These are phyloP conservation scores for Loxodes magnus DNA, from an alignment of 73 alveolate genomes.

Conservation along the genomic window DNA sequence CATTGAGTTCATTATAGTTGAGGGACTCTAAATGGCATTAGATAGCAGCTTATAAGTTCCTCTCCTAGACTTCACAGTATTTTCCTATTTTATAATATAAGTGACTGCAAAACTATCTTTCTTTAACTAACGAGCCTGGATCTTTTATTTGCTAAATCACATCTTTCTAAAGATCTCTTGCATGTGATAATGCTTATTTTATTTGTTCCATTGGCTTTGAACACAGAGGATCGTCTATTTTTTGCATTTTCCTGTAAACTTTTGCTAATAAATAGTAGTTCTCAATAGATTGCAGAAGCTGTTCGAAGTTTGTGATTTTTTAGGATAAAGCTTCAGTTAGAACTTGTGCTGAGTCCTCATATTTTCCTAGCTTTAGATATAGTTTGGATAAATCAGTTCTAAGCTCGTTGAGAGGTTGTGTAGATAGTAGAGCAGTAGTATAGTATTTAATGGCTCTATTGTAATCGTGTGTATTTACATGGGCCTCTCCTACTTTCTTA, in stretches of 20 bases:
- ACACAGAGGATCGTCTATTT: background rate
- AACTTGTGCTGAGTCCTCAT: conserved; percentile 55
- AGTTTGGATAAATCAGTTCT: conserved; percentile 64
- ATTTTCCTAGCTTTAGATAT: conserved; percentile 54
- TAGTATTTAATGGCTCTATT: conserved; percentile 85
- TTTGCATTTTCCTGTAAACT: background rate
- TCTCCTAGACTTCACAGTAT: conserved; percentile 23
- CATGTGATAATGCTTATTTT: conserved; percentile 20
- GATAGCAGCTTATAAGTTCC: conserved; percentile 22
- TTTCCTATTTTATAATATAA: conserved; percentile 24
- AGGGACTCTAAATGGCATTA: conserved; percentile 19
- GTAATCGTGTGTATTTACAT: conserved; percentile 90
- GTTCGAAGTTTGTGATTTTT: background rate
- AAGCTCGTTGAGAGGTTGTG: conserved; percentile 54
- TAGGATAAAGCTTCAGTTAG: conserved; percentile 47
- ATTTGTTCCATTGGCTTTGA: conserved; percentile 9
- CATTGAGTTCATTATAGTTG: conserved; percentile 26
- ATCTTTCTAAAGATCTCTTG: conserved; percentile 18
- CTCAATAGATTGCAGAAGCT: conserved; percentile 1
- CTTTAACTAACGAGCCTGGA: conserved; percentile 29
- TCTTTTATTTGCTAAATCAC: conserved; percentile 29
- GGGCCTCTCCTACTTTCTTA: conserved; percentile 89
- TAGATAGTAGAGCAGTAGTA: conserved; percentile 50
- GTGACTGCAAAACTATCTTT: conserved; percentile 21
- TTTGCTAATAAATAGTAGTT: background rate